Percentiles rank a stretch among this genome's conserved stretches.
These are phyloP conservation scores for Suaeda aralocaspica DNA, from an alignment of 148 eudicot species.

Conservation along the genomic window DNA sequence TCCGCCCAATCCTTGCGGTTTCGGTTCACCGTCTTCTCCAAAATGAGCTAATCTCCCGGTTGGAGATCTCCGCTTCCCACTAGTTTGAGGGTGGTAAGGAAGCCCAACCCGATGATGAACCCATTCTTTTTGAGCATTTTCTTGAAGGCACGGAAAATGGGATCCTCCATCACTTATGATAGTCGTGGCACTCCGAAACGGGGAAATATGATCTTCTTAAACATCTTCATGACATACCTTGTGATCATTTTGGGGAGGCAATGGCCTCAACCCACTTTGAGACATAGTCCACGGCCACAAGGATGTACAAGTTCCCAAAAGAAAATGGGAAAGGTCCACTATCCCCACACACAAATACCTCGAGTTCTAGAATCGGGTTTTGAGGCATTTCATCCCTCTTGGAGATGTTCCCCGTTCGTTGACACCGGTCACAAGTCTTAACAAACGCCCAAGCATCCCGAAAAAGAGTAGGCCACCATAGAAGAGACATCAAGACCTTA, in stretches of 20 bases:
- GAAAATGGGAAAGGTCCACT: not conserved
- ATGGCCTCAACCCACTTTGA: too few species aligned
- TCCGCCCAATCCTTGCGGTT: too few species aligned
- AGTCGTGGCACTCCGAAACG: too few species aligned
- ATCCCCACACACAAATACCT: not conserved
- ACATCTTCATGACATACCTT: too few species aligned
- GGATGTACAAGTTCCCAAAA: not conserved
- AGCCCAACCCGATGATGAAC: too few species aligned
- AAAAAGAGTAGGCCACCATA: not conserved
- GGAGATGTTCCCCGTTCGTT: not conserved
- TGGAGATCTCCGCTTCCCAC: not conserved
- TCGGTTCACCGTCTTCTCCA: not conserved
- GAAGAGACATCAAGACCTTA: not conserved
- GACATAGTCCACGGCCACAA: too few species aligned
- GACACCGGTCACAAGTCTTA: not conserved
- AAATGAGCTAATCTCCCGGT: not conserved
- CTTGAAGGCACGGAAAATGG: too few species aligned
- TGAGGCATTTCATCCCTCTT: not conserved
- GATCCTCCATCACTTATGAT: too few species aligned
- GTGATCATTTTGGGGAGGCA: too few species aligned
- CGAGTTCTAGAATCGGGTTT: not conserved
- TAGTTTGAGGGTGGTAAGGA: too few species aligned
- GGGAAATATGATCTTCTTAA: too few species aligned
- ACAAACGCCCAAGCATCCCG: not conserved
- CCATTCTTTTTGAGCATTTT: too few species aligned